These are phyloP conservation scores for Camillea tinctor DNA, from an alignment of 2,329 filamentous ascomycete species.

Conservation along the genomic window DNA sequence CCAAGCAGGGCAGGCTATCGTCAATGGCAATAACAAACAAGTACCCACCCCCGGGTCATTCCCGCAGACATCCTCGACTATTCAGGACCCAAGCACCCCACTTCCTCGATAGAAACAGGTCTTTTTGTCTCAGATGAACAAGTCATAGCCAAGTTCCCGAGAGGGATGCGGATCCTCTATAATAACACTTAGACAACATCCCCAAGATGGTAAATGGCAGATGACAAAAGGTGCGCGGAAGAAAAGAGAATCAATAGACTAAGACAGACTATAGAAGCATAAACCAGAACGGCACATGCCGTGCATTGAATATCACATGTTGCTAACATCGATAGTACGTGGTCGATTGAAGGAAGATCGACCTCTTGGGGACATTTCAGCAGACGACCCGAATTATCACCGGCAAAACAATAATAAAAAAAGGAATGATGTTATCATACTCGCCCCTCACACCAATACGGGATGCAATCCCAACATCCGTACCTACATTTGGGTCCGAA, in stretches of 20 bases:
- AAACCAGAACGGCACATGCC: neutral
- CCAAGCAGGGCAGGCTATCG: neutral
- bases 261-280: neutral
- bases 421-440: neutral
- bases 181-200: neutral
- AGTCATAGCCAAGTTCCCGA: neutral
- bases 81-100: neutral
- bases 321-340: neutral
- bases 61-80: neutral
- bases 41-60: neutral
- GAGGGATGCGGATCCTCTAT: neutral
- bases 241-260: neutral
- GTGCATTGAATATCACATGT: neutral
- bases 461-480: neutral
- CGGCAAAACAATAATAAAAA: neutral
- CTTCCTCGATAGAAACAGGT: neutral
- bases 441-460: neutral
- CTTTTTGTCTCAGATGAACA: neutral
- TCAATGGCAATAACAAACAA: neutral
- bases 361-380: neutral
- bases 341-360: neutral
- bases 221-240: neutral
- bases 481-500: neutral
- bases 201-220: neutral
- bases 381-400: too few relatives aligned